Conservation (phyloP, 257 asterid genomes). For the Mentha longifolia region DNA sequence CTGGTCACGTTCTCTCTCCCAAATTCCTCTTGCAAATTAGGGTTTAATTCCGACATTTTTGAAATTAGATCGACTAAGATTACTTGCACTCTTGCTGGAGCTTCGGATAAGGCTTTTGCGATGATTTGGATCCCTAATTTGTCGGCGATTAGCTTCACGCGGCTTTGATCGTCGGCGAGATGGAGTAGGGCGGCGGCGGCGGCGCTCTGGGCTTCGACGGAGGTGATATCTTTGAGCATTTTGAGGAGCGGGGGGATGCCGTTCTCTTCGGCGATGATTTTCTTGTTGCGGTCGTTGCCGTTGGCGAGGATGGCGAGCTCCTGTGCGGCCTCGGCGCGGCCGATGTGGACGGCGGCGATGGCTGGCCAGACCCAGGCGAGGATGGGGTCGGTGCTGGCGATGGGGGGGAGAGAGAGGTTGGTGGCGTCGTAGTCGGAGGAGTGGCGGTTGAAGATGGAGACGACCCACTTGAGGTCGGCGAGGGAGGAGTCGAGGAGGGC, state of each 20-base stretch:
- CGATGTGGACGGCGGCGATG: constrained; percentile 53
- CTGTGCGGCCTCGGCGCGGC: constrained; percentile 56
- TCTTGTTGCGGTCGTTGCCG: constrained; percentile 43
- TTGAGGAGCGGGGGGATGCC: constrained; percentile 63
- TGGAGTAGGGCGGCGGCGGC: constrained; percentile 52
- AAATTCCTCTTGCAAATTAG: constrained; percentile 54
- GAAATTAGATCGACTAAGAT: constrained; percentile 47
- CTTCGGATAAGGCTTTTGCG: constrained; percentile 42
- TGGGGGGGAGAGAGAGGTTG: constrained; percentile 50
- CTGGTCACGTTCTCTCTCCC: constrained; percentile 63
- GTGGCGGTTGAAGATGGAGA: constrained; percentile 42
- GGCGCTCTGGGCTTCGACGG: constrained; percentile 49
- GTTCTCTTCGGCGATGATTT: constrained; percentile 50
- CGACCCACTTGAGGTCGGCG: constrained; percentile 59
- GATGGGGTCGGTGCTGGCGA: constrained; percentile 56
- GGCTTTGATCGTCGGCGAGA: constrained; percentile 46
- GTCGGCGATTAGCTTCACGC: constrained; percentile 41
- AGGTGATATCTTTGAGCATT: constrained; percentile 51
- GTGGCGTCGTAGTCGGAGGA: constrained; percentile 29
- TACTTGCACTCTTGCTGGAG: constrained; percentile 42
- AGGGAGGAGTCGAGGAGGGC: constrained; percentile 45
- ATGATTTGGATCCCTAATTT: constrained; percentile 47
- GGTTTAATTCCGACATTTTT: constrained; percentile 50
- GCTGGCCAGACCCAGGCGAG: constrained; percentile 64
- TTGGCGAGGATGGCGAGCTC: constrained; percentile 42